Conservation (phyloP, 1,139 yeast species). For the Saccharomyces hybrid region DNA sequence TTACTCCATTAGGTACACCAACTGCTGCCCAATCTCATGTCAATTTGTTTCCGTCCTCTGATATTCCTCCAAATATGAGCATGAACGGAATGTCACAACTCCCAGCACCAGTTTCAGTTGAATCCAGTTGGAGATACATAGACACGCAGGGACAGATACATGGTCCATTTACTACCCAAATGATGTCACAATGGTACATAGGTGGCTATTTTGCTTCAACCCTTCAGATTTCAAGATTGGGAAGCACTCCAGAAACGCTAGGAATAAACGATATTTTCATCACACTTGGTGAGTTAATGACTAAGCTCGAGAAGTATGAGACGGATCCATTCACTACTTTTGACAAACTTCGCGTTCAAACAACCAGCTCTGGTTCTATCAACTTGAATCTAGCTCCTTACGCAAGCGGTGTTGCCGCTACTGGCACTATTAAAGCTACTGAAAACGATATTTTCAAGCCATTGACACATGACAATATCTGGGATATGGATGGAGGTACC, state of each 20-base stretch:
- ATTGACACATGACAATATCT: background rate
- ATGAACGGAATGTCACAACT: background rate
- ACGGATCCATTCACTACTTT: slow-evolving; percentile 26
- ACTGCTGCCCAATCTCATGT: background rate
- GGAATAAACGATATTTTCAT: slow-evolving; percentile 24
- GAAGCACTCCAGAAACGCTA: slow-evolving; percentile 22
- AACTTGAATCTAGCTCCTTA: background rate
- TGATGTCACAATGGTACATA: slow-evolving; percentile 29
- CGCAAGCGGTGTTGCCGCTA: background rate
- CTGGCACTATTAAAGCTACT: background rate
- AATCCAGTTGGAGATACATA: slow-evolving; percentile 31
- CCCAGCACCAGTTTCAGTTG: slow-evolving; percentile 15
- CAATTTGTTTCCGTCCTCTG: background rate
- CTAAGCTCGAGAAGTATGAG: slow-evolving; percentile 18
- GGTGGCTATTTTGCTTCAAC: slow-evolving; percentile 27
- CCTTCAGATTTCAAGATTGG: slow-evolving; percentile 22
- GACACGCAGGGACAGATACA: slow-evolving; percentile 29
- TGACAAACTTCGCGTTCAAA: slow-evolving; percentile 11
- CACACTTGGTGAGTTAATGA: slow-evolving; percentile 22
- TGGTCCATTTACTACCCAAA: slow-evolving; percentile 30
- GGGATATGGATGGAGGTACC: background rate
- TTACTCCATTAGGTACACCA: background rate
- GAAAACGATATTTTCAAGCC: background rate
- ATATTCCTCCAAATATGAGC: background rate
- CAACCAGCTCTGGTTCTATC: background rate